phyloP scores from a whole-genome alignment of 2,329 filamentous ascomycete species.

The Eutypa lata region DNA sequence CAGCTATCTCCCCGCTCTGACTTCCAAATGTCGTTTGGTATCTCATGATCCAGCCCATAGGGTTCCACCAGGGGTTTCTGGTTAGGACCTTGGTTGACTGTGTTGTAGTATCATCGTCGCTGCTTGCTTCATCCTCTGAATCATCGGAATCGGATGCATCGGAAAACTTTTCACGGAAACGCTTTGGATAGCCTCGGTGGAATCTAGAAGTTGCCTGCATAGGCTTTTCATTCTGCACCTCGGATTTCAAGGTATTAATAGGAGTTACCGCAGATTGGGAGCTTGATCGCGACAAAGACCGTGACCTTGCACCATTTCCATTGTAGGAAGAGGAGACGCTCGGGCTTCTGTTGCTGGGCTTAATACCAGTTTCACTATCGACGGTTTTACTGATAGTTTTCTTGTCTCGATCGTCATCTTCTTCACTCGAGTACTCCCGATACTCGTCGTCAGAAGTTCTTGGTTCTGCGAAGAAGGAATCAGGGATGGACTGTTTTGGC shows the following conservation, averaged over 20 bases:
- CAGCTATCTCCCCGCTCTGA: constrained; percentile 6
- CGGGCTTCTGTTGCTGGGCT: neutral
- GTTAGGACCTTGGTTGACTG: neutral
- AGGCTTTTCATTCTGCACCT: neutral
- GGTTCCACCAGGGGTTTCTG: constrained; percentile 8
- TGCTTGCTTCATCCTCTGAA: neutral
- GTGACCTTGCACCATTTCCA: neutral
- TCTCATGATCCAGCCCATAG: constrained; percentile 11
- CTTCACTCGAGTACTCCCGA: constrained; percentile 1
- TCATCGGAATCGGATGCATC: constrained; percentile 1
- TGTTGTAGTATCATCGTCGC: neutral
- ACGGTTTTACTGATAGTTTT: neutral
- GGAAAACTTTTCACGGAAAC: constrained; percentile 4
- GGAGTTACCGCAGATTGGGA: neutral
- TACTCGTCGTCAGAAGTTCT: constrained; percentile 11
- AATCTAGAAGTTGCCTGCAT: neutral
- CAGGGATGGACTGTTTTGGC: neutral
- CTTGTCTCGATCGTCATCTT: neutral
- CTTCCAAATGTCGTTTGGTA: constrained; percentile 7
- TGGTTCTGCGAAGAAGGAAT: constrained; percentile 3
- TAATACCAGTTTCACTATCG: neutral
- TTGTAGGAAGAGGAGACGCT: neutral
- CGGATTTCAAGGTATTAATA: constrained; percentile 3
- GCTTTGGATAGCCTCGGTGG: constrained; percentile 4
- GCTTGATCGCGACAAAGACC: neutral